Conservation (phyloP, 2,329 filamentous ascomycete species). For the Pyrenophora graminea region DNA sequence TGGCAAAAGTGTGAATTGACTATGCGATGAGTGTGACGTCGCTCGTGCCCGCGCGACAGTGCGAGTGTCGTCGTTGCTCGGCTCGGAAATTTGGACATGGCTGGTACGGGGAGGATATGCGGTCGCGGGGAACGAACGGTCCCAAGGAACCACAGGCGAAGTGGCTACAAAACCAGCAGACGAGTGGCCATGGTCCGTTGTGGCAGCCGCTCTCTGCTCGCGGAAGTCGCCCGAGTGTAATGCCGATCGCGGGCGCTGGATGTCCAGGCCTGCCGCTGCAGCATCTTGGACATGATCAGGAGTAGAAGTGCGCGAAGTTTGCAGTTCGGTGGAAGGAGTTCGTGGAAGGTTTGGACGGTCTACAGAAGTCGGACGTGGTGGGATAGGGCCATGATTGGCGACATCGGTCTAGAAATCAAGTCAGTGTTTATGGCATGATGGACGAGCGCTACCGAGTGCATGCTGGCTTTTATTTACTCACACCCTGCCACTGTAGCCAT, state of each 20-base stretch:
- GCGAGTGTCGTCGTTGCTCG: slow-evolving; percentile 23
- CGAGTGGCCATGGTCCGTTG: slow-evolving; percentile 14
- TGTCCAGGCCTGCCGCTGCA: slow-evolving; percentile 54
- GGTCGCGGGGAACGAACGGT: slow-evolving; percentile 51
- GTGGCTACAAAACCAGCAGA: slow-evolving; percentile 44
- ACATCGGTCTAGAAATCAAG: slow-evolving; percentile 21
- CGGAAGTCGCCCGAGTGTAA: slow-evolving; percentile 67
- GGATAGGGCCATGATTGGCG: slow-evolving; percentile 14
- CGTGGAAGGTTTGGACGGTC: slow-evolving; percentile 40
- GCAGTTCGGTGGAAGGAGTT: slow-evolving; percentile 42
- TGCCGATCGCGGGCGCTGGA: slow-evolving; percentile 80
- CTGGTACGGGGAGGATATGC: slow-evolving; percentile 30
- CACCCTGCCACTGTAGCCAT: slow-evolving; percentile 67
- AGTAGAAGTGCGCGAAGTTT: slow-evolving; percentile 37
- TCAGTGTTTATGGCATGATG: slow-evolving; percentile 18
- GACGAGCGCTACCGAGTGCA: no score
- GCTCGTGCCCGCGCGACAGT: slow-evolving; percentile 49
- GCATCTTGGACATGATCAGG: slow-evolving; percentile 34
- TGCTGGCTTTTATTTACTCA: slow-evolving; percentile 30
- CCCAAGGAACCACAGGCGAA: slow-evolving; percentile 64
- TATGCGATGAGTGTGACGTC: slow-evolving; percentile 66
- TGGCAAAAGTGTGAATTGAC: slow-evolving; percentile 80
- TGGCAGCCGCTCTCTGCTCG: slow-evolving; percentile 49
- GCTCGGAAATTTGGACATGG: slow-evolving; percentile 22
- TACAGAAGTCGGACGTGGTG: slow-evolving; percentile 29